These are phyloP conservation scores for Penicillium diatomitis DNA, from an alignment of 495 filamentous ascomycete species.

Conservation along the genomic window DNA sequence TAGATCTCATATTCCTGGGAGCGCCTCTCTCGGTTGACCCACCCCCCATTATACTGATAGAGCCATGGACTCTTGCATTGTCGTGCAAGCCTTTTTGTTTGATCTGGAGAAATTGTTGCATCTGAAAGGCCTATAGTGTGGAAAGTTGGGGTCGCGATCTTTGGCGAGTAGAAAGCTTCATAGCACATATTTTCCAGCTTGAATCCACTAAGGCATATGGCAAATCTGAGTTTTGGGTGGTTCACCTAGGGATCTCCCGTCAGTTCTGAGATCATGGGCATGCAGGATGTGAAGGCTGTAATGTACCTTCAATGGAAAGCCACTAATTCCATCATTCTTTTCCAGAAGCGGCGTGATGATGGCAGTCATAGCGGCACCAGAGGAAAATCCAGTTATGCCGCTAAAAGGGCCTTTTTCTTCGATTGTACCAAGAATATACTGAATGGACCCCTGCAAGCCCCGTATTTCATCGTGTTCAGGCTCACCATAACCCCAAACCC, in stretches of 20 bases:
- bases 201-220: not conserved
- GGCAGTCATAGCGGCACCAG: conserved; percentile 1
- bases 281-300: not conserved
- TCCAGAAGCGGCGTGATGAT: conserved; percentile 2
- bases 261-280: not conserved
- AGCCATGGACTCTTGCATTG: too few species aligned
- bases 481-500: not conserved
- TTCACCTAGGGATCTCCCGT: too few species aligned
- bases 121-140: too few species aligned
- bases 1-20: too few species aligned
- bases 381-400: conserved; percentile 3
- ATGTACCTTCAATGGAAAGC: not conserved
- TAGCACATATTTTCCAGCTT: not conserved
- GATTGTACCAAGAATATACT: not conserved
- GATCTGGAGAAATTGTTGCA: too few species aligned
- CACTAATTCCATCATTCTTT: not conserved
- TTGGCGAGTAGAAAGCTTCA: not conserved
- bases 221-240: not conserved
- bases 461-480: not conserved
- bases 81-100: too few species aligned
- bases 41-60: too few species aligned
- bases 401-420: conserved; percentile 1
- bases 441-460: not conserved
- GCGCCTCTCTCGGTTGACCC: too few species aligned
- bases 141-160: not conserved